Evolutionary conservation across 2,329 filamentous ascomycete species (phyloP).

Genomic region (Phialocephala subalpina): DNA sequence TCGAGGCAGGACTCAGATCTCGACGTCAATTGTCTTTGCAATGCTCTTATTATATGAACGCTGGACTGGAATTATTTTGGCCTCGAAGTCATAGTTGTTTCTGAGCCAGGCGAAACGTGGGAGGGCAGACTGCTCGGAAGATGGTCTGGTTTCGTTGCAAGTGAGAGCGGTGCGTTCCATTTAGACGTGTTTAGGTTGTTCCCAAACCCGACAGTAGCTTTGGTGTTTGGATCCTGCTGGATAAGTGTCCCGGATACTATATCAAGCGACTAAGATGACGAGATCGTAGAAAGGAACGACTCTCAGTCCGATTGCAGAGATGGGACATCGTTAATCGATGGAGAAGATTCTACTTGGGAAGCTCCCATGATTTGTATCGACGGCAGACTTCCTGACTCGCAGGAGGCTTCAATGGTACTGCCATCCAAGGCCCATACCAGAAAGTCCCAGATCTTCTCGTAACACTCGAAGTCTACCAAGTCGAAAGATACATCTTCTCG

Average conservation of each 20-base stretch:
- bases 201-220: not conserved
- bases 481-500: not conserved
- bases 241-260: not conserved
- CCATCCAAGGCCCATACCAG: not conserved
- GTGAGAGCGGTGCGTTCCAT: not conserved
- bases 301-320: not conserved
- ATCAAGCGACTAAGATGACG: not conserved
- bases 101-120: not conserved
- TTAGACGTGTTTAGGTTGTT: not conserved
- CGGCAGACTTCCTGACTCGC: not conserved
- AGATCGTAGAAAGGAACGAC: not conserved
- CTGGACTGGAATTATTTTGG: not conserved
- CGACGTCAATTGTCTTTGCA: not conserved
- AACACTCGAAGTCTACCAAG: not conserved
- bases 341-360: not conserved
- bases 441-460: not conserved
- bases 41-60: not conserved
- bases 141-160: not conserved
- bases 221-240: not conserved
- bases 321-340: not conserved
- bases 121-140: not conserved
- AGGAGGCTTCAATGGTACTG: not conserved
- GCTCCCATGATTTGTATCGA: not conserved
- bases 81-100: not conserved
- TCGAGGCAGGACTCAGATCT: not conserved